These are phyloP conservation scores for Kodamaea jinghongensis DNA, from an alignment of 805 yeast species.

Conservation along the genomic window DNA sequence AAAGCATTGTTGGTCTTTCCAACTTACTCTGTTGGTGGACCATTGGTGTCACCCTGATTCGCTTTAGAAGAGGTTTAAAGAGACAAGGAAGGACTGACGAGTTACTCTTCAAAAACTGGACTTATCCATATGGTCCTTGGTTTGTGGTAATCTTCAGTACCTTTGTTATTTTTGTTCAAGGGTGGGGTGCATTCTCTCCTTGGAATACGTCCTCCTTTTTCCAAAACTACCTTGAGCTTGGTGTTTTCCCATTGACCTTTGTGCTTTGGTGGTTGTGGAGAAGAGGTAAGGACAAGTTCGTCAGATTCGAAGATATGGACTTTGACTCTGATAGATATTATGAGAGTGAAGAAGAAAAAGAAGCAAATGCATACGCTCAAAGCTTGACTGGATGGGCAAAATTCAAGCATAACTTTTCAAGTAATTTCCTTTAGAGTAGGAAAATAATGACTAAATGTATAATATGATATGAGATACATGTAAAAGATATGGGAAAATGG, in stretches of 20 bases:
- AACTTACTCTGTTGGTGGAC: conserved; percentile 51
- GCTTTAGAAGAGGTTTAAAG: conserved; percentile 47
- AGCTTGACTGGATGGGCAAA: conserved; percentile 44
- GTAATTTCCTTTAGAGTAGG: conserved; percentile 26
- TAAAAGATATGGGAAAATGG: too few relatives aligned
- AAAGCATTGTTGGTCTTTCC: conserved; percentile 51
- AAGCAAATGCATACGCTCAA: conserved; percentile 35
- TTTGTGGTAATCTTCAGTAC: conserved; percentile 41
- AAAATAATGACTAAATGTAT: too few relatives aligned
- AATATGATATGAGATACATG: too few relatives aligned
- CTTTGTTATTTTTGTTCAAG: conserved; percentile 50
- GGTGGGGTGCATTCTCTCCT: conserved; percentile 51
- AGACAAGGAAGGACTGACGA: conserved; percentile 43
- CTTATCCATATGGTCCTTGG: conserved; percentile 52
- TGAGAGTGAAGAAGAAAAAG: conserved; percentile 48
- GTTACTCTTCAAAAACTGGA: conserved; percentile 45
- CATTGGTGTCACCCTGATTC: conserved; percentile 47
- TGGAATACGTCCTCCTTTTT: conserved; percentile 43
- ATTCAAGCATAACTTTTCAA: conserved; percentile 30
- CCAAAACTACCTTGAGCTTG: conserved; percentile 44
- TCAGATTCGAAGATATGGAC: conserved; percentile 48
- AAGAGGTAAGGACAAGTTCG: conserved; percentile 36
- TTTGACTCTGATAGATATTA: conserved; percentile 50
- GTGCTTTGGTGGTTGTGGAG: conserved; percentile 41
- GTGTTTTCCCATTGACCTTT: conserved; percentile 46